A percentile compares a stretch with the other conserved stretches of the same genome.
These are phyloP conservation scores for Oemleria cerasiformis DNA, from an alignment of 306 rosid species.

Conservation along the genomic window DNA sequence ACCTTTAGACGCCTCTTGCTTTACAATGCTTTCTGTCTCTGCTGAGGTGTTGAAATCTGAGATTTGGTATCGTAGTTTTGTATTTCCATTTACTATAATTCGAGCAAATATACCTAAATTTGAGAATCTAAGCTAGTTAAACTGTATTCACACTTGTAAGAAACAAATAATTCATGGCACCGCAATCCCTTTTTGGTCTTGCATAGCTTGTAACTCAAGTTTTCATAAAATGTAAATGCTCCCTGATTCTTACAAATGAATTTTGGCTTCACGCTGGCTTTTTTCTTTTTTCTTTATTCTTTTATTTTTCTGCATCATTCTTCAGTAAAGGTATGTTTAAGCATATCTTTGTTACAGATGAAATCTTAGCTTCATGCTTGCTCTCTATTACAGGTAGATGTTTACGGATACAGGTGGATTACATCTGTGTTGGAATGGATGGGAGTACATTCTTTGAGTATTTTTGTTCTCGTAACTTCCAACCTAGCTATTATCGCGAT, in stretches of 20 bases:
- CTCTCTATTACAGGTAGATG: slow-evolving; percentile 62
- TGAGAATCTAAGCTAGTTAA: neutral
- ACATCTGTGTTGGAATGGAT: slow-evolving; percentile 76
- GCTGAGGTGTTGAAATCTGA: neutral
- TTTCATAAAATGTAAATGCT: neutral
- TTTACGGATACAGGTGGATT: slow-evolving; percentile 47
- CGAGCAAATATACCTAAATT: neutral
- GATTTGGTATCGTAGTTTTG: neutral
- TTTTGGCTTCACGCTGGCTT: neutral
- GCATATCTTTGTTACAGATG: no score
- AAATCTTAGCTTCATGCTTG: neutral
- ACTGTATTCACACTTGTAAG: neutral
- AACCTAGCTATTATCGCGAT: slow-evolving; percentile 62
- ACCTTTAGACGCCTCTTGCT: slow-evolving; percentile 10
- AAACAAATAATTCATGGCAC: neutral
- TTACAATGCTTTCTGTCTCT: neutral
- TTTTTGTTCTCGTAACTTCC: slow-evolving; percentile 66
- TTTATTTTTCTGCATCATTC: neutral
- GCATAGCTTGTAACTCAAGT: neutral
- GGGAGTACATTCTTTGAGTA: slow-evolving; percentile 79
- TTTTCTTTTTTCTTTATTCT: neutral
- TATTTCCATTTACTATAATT: neutral
- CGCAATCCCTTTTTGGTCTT: neutral
- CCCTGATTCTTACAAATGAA: neutral
- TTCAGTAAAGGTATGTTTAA: neutral